A percentile compares a stretch with the other conserved stretches of the same genome.
Conservation (phyloP, 1,139 yeast species). For the Taphrina communis region DNA sequence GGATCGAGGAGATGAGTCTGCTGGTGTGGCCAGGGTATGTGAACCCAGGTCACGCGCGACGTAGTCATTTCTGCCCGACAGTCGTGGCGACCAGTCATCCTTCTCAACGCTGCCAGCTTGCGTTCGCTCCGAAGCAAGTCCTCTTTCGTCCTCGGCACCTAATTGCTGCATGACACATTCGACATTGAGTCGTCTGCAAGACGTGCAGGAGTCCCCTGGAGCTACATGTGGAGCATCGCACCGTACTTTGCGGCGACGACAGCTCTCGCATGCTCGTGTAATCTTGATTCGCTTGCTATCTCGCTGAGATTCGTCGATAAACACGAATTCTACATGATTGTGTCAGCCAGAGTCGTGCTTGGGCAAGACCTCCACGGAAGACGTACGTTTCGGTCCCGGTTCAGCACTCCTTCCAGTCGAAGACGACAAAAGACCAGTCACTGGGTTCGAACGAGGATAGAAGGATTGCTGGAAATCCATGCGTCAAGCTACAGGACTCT, state of each 20-base stretch:
- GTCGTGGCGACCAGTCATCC: constrained; percentile 4
- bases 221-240: constrained; percentile 33
- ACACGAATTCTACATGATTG: constrained; percentile 26
- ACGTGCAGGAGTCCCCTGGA: constrained; percentile 31
- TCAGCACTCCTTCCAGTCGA: background rate
- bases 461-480: constrained; percentile 21
- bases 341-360: background rate
- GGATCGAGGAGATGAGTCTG: constrained; percentile 10
- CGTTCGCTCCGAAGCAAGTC: background rate
- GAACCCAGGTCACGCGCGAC: background rate
- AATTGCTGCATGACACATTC: constrained; percentile 29
- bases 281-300: constrained; percentile 37
- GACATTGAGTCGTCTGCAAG: constrained; percentile 32
- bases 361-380: background rate
- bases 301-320: constrained; percentile 35
- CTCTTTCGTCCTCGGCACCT: constrained; percentile 11
- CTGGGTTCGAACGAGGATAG: background rate
- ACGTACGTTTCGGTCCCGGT: constrained; percentile 14
- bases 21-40: background rate
- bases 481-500: background rate
- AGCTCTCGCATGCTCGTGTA: constrained; percentile 37
- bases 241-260: constrained; percentile 27
- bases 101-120: background rate
- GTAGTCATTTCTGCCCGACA: background rate
- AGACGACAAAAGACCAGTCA: no score